Evolutionary conservation across 2,329 filamentous ascomycete genomes (phyloP).

Genomic region (Orbilia ellipsospora): DNA sequence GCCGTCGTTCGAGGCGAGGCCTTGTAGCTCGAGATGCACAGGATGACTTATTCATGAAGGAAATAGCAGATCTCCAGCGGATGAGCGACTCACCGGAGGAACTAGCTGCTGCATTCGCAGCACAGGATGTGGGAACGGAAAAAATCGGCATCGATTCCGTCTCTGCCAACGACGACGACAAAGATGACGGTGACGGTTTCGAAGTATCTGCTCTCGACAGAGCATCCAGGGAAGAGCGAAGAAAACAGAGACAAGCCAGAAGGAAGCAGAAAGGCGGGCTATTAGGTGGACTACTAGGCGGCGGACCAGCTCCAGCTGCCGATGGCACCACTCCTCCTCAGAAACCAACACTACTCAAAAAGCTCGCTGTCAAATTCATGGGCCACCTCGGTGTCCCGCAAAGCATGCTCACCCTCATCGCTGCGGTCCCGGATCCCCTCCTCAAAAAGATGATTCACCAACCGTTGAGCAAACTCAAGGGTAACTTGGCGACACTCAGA

Average conservation of each 20-base stretch:
- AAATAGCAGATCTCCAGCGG: conserved; percentile 10
- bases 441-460: conserved; percentile 36
- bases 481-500: conserved; percentile 12
- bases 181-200: not conserved
- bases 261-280: too few relatives aligned
- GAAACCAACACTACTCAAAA: conserved; percentile 21
- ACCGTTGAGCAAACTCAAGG: conserved; percentile 24
- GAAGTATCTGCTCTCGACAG: not conserved
- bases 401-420: conserved; percentile 38
- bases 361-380: conserved; percentile 25
- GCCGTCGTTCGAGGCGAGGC: not conserved
- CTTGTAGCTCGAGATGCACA: not conserved
- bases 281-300: not conserved
- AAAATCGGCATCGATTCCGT: not conserved
- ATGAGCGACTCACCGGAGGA: not conserved
- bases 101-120: not conserved
- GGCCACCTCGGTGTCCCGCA: conserved; percentile 30
- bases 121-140: not conserved
- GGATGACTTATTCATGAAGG: conserved; percentile 11
- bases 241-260: not conserved
- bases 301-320: not conserved
- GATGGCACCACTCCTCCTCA: not conserved
- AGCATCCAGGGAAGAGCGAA: not conserved
- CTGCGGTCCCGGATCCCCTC: conserved; percentile 31
- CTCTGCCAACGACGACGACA: not conserved